phyloP scores from a whole-genome alignment of 2,329 filamentous ascomycete genomes.

The Talaromyces sp. region DNA sequence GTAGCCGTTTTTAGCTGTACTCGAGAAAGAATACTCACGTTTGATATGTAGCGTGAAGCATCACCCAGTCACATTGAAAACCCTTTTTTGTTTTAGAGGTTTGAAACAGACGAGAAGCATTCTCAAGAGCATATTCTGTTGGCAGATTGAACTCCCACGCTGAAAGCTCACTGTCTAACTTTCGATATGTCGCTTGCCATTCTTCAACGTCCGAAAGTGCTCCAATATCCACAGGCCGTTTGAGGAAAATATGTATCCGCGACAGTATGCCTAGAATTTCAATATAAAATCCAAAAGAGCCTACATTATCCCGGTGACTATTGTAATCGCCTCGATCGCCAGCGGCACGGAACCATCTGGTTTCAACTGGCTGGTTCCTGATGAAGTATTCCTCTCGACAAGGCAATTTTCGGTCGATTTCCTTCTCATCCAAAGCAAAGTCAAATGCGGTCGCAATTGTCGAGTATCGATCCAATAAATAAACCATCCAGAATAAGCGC shows the following conservation, averaged over 20 bases:
- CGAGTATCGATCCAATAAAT: slow-evolving; percentile 82
- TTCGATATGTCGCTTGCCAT: slow-evolving; percentile 84
- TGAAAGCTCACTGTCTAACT: slow-evolving; percentile 74
- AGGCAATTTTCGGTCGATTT: slow-evolving; percentile 81
- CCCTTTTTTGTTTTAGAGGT: slow-evolving; percentile 61
- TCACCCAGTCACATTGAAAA: slow-evolving; percentile 79
- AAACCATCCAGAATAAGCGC: slow-evolving; percentile 91
- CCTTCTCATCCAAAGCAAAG: slow-evolving; percentile 82
- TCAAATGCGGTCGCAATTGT: slow-evolving; percentile 90
- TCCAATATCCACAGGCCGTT: slow-evolving; percentile 83
- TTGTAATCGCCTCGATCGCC: slow-evolving; percentile 58
- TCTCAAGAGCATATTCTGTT: slow-evolving; percentile 67
- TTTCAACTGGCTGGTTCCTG: slow-evolving; percentile 79
- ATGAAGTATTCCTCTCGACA: slow-evolving; percentile 84
- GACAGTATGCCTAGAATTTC: slow-evolving; percentile 85
- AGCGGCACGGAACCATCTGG: slow-evolving; percentile 68
- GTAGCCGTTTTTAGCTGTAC: background rate
- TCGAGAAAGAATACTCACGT: slow-evolving; percentile 52
- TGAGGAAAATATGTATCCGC: slow-evolving; percentile 82
- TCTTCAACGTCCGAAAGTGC: slow-evolving; percentile 78
- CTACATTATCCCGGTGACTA: slow-evolving; percentile 74
- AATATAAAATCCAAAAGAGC: slow-evolving; percentile 84
- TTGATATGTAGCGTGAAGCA: slow-evolving; percentile 86
- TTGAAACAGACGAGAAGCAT: slow-evolving; percentile 74
- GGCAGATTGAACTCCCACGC: slow-evolving; percentile 83